Base-by-base conservation (phyloP, 352 stramenopile genomes). In the Phytophthora pisi region DNA sequence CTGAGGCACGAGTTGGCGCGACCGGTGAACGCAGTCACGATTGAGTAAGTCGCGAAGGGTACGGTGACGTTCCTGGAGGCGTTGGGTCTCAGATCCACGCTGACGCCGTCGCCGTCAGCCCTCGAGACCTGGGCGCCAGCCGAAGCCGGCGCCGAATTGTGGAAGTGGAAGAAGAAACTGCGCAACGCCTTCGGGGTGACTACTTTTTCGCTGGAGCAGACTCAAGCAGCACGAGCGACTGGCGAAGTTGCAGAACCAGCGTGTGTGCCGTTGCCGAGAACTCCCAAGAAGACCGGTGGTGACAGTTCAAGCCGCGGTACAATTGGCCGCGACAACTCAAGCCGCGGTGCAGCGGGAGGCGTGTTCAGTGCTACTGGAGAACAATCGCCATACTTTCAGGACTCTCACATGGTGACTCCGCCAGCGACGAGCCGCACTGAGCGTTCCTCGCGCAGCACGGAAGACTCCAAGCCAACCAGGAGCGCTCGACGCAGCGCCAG, bases 81-180 rank as follows among this genome's bases (percentile, higher is more conserved):
- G 2, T 11, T 59, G 20, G 52, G 52, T 1, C 38, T 45, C 1
- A 18, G 15, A 18, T 0, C 2, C 4, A 43, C 36, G 11, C 2
- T 24, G 30, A 40, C 38, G 4, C 34, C 52, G 9, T 59, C 34
- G 18, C 7, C 26, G 7, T 5, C 24, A 2, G 7, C 20, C 1
- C 20, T 59, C 9, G 23, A 20, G 20, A 13, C 8, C 23, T 59
- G 36, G 36, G 2, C 4, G 3, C 36, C 52, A 15, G 5, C 36
- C 5, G 23, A 30, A 4, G 52, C 52, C 23, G 36, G 28, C 3
- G 26, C 40, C 26, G 55, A 45, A 10, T n/a, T 62, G 1, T 13
- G 20, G 20, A 46, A 54, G 42, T 53, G 55, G 55, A 62, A 62
- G 45, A 62, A 62, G 43, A 52, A 31, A 16, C 28, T 62, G 15